Evolutionary conservation across 805 yeast genomes (phyloP).

Genomic region (Zygosaccharomyces pseudorouxii): DNA sequence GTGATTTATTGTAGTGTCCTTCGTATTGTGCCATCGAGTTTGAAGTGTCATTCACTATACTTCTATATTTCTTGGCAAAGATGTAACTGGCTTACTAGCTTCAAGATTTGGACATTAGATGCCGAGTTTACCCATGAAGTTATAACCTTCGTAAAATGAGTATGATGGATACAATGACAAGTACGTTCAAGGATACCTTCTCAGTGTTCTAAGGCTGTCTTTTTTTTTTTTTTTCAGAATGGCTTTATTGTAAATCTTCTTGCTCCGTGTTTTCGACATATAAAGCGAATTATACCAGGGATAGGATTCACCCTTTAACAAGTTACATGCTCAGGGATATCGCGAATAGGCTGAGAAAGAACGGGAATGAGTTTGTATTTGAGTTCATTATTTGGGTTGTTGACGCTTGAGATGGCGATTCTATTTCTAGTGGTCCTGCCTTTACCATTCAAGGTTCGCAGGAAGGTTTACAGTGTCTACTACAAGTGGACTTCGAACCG

Average conservation of each 20-base stretch:
- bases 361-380: constrained; percentile 33
- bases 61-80: too few relatives aligned
- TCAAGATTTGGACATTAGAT: too few relatives aligned
- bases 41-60: too few relatives aligned
- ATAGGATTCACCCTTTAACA: not conserved
- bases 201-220: too few relatives aligned
- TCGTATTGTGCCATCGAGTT: too few relatives aligned
- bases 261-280: constrained; percentile 3
- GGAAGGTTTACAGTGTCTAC: constrained; percentile 39
- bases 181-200: too few relatives aligned
- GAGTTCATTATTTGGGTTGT: constrained; percentile 40
- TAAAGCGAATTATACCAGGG: constrained; percentile 5
- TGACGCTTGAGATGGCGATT: constrained; percentile 49
- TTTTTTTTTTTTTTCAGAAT: too few relatives aligned
- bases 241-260: not conserved
- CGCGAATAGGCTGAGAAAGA: not conserved
- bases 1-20: too few relatives aligned
- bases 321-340: not conserved
- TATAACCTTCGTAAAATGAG: too few relatives aligned
- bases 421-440: constrained; percentile 51
- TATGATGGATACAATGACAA: too few relatives aligned
- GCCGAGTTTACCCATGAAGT: too few relatives aligned
- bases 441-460: constrained; percentile 47
- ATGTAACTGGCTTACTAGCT: too few relatives aligned
- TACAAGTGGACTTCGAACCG: constrained; percentile 34